A percentile compares a stretch with the other conserved stretches of the same genome.
phyloP scores from a whole-genome alignment of 805 yeast genomes.

The Grigorovia yakushimaensis region DNA sequence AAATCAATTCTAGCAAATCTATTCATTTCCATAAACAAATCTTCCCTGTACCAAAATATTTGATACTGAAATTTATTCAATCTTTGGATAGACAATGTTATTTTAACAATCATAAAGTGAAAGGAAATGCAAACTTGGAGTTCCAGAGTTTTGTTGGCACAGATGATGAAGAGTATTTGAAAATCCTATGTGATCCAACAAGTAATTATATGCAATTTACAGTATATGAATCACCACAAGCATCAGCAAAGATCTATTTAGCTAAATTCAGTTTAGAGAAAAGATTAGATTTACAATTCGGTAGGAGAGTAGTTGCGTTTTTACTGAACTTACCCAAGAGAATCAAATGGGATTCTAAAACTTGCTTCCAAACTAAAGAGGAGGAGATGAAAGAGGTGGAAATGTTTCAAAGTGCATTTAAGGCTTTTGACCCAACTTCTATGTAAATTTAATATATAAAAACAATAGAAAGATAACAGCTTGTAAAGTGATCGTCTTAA shows the following conservation, averaged over 20 bases:
- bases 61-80: conserved; percentile 35
- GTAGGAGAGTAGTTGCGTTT: conserved; percentile 67
- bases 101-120: conserved; percentile 40
- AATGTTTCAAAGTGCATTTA: conserved; percentile 47
- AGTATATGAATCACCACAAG: conserved; percentile 25
- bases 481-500: too few relatives aligned
- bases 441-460: neutral
- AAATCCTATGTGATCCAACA: conserved; percentile 20
- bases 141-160: conserved; percentile 30
- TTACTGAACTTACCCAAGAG: conserved; percentile 52
- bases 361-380: conserved; percentile 51
- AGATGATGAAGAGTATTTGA: conserved; percentile 20
- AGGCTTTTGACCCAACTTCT: conserved; percentile 39
- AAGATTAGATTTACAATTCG: conserved; percentile 68
- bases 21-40: conserved; percentile 72
- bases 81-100: conserved; percentile 36
- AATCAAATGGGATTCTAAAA: conserved; percentile 56
- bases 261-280: conserved; percentile 27
- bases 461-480: too few relatives aligned
- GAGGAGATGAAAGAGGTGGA: conserved; percentile 59
- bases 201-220: conserved; percentile 29
- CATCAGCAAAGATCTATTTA: conserved; percentile 25
- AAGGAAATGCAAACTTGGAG: conserved; percentile 34
- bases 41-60: conserved; percentile 52
- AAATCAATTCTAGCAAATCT: conserved; percentile 51